Conservation (phyloP, 805 yeast genomes). For the Kluyveromyces lactis region DNA sequence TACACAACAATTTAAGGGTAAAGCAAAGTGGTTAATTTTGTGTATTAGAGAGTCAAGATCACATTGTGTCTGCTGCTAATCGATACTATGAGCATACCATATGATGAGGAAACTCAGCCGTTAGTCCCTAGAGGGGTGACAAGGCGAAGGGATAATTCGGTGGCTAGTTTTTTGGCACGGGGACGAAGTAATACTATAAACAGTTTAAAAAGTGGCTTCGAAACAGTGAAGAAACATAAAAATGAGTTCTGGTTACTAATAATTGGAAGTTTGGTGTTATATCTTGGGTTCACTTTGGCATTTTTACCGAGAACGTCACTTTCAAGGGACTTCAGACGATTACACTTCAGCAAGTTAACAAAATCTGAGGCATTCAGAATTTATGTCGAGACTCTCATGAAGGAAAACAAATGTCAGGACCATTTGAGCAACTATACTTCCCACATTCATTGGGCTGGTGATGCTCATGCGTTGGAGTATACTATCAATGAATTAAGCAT, state of each 20-base stretch:
- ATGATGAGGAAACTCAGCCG: slow-evolving; percentile 7
- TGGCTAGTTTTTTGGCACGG: slow-evolving; percentile 13
- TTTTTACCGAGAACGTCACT: slow-evolving; percentile 82
- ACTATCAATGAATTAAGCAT: slow-evolving; percentile 42
- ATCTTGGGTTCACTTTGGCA: slow-evolving; percentile 49
- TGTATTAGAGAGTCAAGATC: no score
- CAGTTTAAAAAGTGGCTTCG: slow-evolving; percentile 23
- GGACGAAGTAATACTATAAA: slow-evolving; percentile 24
- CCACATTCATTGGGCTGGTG: slow-evolving; percentile 34
- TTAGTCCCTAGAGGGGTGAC: slow-evolving; percentile 1
- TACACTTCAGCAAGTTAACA: slow-evolving; percentile 60
- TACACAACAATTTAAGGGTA: no score
- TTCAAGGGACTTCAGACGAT: slow-evolving; percentile 68
- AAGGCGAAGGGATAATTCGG: slow-evolving; percentile 10
- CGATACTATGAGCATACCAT: no score
- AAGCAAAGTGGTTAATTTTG: no score
- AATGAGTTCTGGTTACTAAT: slow-evolving; percentile 20
- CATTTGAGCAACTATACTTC: slow-evolving; percentile 21
- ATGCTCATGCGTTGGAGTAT: slow-evolving; percentile 38
- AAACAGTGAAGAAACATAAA: slow-evolving; percentile 22
- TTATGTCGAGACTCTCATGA: slow-evolving; percentile 36
- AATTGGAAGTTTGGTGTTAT: slow-evolving; percentile 19
- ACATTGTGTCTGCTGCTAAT: no score
- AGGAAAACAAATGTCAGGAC: slow-evolving; percentile 27
- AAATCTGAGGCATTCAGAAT: slow-evolving; percentile 61